Evolutionary conservation across 345 rosid species (phyloP).

Genomic region (Rhodomyrtus tomentosa): DNA sequence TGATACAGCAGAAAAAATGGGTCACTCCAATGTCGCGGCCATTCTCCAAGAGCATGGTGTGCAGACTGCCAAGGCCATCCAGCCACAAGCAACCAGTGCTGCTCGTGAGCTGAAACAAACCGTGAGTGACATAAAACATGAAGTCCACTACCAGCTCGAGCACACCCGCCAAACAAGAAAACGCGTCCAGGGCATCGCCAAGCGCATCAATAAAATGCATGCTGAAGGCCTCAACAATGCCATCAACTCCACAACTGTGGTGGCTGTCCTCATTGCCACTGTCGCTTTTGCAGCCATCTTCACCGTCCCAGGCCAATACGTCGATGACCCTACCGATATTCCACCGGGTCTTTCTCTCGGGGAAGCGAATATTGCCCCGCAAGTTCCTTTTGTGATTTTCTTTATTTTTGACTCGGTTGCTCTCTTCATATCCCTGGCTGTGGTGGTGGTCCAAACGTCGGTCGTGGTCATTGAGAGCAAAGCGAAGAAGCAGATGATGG

Average conservation of each 20-base stretch:
- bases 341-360: slow-evolving; percentile 45
- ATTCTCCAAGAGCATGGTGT: slow-evolving; percentile 58
- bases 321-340: slow-evolving; percentile 28
- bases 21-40: slow-evolving; percentile 32
- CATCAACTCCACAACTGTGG: slow-evolving; percentile 87
- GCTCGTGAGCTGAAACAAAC: slow-evolving; percentile 85
- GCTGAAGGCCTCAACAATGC: slow-evolving; percentile 89
- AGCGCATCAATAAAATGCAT: slow-evolving; percentile 82
- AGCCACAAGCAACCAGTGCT: slow-evolving; percentile 38
- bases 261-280: slow-evolving; percentile 85
- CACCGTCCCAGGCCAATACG: slow-evolving; percentile 85
- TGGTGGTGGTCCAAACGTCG: slow-evolving; percentile 91
- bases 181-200: slow-evolving; percentile 81
- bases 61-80: slow-evolving; percentile 45
- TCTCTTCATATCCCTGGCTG: slow-evolving; percentile 87
- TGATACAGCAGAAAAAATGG: slow-evolving; percentile 82
- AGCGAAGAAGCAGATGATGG: slow-evolving; percentile 96
- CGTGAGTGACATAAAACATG: slow-evolving; percentile 92
- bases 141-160: slow-evolving; percentile 83
- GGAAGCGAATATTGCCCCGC: slow-evolving; percentile 66
- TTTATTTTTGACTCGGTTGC: slow-evolving; percentile 78
- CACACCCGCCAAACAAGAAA: slow-evolving; percentile 81
- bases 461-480: slow-evolving; percentile 88
- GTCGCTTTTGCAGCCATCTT: slow-evolving; percentile 95
- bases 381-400: slow-evolving; percentile 61